A percentile compares a stretch with the other conserved stretches of the same genome.
Evolutionary conservation across 345 rosid species (phyloP).

Genomic region (Citrus maxima): DNA sequence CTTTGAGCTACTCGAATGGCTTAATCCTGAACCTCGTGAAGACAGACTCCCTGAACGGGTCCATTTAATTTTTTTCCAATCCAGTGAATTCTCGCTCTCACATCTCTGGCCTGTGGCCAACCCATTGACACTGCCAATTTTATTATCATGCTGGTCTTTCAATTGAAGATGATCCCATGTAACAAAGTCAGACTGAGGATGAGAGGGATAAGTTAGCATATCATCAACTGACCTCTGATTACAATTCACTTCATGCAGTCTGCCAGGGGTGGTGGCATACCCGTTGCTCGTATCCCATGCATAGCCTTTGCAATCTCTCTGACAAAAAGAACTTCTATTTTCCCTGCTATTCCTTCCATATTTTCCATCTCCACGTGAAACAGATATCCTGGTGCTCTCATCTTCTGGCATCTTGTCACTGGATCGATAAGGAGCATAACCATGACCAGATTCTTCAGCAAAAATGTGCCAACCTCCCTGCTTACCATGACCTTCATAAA

Average conservation of each 20-base stretch:
- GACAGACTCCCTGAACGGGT: conserved; percentile 69
- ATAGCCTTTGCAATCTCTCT: conserved; percentile 69
- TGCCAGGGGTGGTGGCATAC: conserved; percentile 47
- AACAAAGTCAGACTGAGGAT: conserved; percentile 43
- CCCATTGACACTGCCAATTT: conserved; percentile 38
- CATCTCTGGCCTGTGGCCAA: conserved; percentile 41
- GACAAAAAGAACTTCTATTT: conserved; percentile 53
- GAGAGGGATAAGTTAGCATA: conserved; percentile 36
- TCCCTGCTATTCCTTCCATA: conserved; percentile 65
- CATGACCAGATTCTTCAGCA: conserved; percentile 64
- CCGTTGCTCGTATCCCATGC: conserved; percentile 69
- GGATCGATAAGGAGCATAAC: conserved; percentile 50
- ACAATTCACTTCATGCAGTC: conserved; percentile 51
- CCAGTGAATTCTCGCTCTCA: conserved; percentile 56
- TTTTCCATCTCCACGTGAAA: conserved; percentile 65
- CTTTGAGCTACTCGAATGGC: conserved; percentile 88
- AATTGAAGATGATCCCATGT: conserved; percentile 50
- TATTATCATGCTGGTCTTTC: conserved; percentile 53
- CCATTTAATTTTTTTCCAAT: conserved; percentile 81
- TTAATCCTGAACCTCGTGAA: conserved; percentile 78
- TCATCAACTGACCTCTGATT: conserved; percentile 62
- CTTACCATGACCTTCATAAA: conserved; percentile 83
- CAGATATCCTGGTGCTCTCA: conserved; percentile 46
- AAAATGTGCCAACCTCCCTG: conserved; percentile 75
- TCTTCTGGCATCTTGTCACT: conserved; percentile 59